Conservation (phyloP, 371 early-diverging fungal genomes). For the Chytridium lagenaria region DNA sequence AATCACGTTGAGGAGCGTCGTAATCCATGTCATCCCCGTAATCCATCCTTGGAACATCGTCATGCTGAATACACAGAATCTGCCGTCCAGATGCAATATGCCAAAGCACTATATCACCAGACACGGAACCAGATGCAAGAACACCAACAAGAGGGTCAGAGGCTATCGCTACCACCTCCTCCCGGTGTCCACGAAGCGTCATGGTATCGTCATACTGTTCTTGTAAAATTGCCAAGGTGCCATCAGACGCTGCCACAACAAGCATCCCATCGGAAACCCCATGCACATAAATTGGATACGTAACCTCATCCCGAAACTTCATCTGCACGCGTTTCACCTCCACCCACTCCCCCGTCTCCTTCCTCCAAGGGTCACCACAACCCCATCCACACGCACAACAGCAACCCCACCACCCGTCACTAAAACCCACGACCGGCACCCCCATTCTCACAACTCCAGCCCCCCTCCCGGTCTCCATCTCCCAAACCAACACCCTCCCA, state of each 20-base stretch:
- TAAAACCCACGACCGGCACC: background rate
- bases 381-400: background rate
- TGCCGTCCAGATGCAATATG: conserved; percentile 20
- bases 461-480: background rate
- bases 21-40: background rate
- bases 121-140: conserved; percentile 25
- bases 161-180: conserved; percentile 18
- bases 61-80: conserved; percentile 26
- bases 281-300: background rate
- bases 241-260: background rate
- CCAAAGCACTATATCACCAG: conserved; percentile 36
- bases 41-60: background rate
- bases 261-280: background rate
- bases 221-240: background rate
- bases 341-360: background rate
- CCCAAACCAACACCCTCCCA: conserved; percentile 21
- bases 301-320: background rate
- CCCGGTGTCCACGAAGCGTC: conserved; percentile 17
- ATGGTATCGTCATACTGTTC: background rate
- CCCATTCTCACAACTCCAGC: background rate
- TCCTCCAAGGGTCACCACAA: background rate
- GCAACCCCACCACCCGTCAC: background rate
- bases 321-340: background rate
- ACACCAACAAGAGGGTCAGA: conserved; percentile 22
- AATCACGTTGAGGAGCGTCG: background rate